Percentiles rank a stretch among this genome's conserved stretches.
Evolutionary conservation across 202 grass and related monocot genomes (phyloP).

Genomic region (Saccharum hybrid): DNA sequence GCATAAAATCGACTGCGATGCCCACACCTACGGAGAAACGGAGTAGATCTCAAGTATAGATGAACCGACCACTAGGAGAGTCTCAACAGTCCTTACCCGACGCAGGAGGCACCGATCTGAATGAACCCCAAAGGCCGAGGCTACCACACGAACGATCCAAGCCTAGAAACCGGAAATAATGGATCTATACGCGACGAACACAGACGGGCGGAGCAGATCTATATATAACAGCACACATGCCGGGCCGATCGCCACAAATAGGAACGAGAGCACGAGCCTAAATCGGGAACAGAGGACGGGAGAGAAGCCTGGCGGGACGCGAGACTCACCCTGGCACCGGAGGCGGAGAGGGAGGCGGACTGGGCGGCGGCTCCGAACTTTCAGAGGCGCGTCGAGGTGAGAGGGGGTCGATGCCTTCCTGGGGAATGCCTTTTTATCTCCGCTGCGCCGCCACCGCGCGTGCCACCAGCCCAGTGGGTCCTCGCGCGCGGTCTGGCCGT

Average conservation of each 20-base stretch:
- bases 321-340: conserved; percentile 51
- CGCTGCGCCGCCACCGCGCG: conserved; percentile 35
- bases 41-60: conserved; percentile 30
- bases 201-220: conserved; percentile 33
- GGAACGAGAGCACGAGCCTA: background rate
- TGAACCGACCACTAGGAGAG: background rate
- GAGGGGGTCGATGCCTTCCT: conserved; percentile 32
- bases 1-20: background rate
- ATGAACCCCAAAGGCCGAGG: background rate
- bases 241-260: conserved; percentile 44
- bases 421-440: conserved; percentile 53
- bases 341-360: conserved; percentile 16
- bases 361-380: conserved; percentile 53
- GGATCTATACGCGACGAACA: conserved; percentile 14
- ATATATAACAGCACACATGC: conserved; percentile 28
- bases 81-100: conserved; percentile 12
- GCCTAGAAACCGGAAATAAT: background rate
- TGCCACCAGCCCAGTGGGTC: background rate
- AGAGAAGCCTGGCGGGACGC: background rate
- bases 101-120: conserved; percentile 16
- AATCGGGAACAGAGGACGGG: background rate
- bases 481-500: conserved; percentile 4
- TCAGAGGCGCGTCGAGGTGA: conserved; percentile 32
- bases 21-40: background rate
- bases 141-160: conserved; percentile 1